Percentiles rank a stretch among this genome's conserved stretches.
These are phyloP conservation scores for Yamadazyma paraphyllophila DNA, from an alignment of 805 yeast species.

Conservation along the genomic window DNA sequence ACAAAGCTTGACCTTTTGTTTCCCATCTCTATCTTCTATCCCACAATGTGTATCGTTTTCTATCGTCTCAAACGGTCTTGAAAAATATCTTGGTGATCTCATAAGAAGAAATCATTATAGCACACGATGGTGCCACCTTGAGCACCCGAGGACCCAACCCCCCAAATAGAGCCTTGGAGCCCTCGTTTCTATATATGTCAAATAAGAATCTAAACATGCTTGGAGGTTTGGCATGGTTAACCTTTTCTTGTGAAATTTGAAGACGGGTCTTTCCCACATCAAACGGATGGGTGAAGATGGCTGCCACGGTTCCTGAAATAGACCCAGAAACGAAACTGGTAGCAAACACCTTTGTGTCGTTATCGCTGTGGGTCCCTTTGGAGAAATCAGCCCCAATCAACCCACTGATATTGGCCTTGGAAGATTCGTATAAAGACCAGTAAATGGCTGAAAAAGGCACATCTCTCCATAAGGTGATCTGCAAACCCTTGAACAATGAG, in stretches of 20 bases:
- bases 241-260: constrained; percentile 52
- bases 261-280: constrained; percentile 95
- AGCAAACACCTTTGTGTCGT: constrained; percentile 47
- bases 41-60: no score
- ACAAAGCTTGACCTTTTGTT: no score
- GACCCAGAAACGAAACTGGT: constrained; percentile 81
- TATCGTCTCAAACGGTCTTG: constrained; percentile 12
- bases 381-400: constrained; percentile 23
- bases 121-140: constrained; percentile 96
- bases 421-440: constrained; percentile 80
- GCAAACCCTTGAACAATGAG: constrained; percentile 78
- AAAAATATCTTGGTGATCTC: constrained; percentile 74
- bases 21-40: background rate
- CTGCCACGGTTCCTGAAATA: constrained; percentile 80
- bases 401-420: constrained; percentile 26
- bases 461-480: constrained; percentile 91
- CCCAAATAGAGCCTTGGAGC: constrained; percentile 77
- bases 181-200: constrained; percentile 68
- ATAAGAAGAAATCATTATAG: constrained; percentile 95
- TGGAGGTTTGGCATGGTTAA: constrained; percentile 23
- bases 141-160: constrained; percentile 84
- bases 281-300: constrained; percentile 86
- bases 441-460: constrained; percentile 95
- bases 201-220: constrained; percentile 69
- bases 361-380: constrained; percentile 12